Percentiles rank a stretch among this genome's conserved stretches.
Evolutionary conservation across 805 yeast species (phyloP).

Genomic region (Kurtzmaniella fragi): DNA sequence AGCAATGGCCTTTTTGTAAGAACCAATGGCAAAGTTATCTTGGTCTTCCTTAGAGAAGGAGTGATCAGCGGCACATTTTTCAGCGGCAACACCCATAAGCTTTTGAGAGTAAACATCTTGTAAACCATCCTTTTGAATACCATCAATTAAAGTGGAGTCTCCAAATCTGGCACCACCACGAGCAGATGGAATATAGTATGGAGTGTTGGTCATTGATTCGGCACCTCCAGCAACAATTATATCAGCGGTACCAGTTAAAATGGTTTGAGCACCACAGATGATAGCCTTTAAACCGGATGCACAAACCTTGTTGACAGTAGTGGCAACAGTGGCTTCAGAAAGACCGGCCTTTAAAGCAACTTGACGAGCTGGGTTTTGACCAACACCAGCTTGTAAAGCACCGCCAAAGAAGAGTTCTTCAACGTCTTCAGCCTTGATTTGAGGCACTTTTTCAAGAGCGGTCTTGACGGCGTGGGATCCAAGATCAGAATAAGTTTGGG

Average conservation of each 20-base stretch:
- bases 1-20: constrained; percentile 80
- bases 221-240: constrained; percentile 97
- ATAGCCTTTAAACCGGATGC: constrained; percentile 94
- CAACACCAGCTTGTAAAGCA: constrained; percentile 87
- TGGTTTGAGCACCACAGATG: constrained; percentile 86
- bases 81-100: constrained; percentile 97
- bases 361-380: constrained; percentile 98
- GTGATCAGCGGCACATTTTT: constrained; percentile 88
- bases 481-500: constrained; percentile 75
- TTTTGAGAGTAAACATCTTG: constrained; percentile 82
- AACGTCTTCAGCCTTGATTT: constrained; percentile 68
- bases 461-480: constrained; percentile 92
- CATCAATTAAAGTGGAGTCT: constrained; percentile 74
- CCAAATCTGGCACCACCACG: constrained; percentile 92
- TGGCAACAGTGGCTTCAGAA: constrained; percentile 72
- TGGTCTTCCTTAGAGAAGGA: constrained; percentile 75
- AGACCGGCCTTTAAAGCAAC: constrained; percentile 91
- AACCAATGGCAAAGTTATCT: constrained; percentile 79
- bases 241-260: constrained; percentile 83
- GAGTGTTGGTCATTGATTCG: constrained; percentile 94
- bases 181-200: constrained; percentile 83
- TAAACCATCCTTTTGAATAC: constrained; percentile 88
- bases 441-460: constrained; percentile 79
- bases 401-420: constrained; percentile 93
- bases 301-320: constrained; percentile 94